Evolutionary conservation across 306 rosid species (phyloP).

Genomic region (Cucurbita pepo): DNA sequence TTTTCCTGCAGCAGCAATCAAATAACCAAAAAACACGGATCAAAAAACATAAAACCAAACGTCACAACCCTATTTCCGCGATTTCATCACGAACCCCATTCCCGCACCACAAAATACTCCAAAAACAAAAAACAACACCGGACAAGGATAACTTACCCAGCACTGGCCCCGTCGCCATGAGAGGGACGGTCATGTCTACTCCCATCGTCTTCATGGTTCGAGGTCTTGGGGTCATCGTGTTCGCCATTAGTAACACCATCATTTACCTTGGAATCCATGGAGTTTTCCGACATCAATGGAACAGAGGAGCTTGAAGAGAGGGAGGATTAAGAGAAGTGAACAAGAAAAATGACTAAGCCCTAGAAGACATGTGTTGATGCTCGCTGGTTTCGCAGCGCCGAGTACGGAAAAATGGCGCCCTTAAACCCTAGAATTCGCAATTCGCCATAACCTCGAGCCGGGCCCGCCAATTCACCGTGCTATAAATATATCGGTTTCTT

Average conservation of each 20-base stretch:
- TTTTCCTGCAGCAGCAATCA: background rate
- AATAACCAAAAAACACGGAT: background rate
- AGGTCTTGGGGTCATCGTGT: conserved; percentile 28
- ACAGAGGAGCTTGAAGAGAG: background rate
- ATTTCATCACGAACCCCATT: too few relatives aligned
- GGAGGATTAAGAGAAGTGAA: background rate
- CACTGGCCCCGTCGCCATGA: conserved; percentile 87
- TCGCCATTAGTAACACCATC: conserved; percentile 34
- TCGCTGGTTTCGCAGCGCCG: background rate
- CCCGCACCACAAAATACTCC: too few relatives aligned
- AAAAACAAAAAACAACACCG: too few relatives aligned
- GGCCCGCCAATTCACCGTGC: background rate
- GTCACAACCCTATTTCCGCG: background rate
- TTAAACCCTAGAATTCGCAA: background rate
- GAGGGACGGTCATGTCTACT: conserved; percentile 42
- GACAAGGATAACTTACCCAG: conserved; percentile 36
- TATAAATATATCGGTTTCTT: background rate
- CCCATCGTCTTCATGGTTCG: conserved; percentile 43
- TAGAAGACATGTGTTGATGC: background rate
- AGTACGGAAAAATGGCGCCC: background rate
- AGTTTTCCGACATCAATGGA: background rate
- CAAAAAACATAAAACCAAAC: background rate
- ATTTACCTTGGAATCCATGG: conserved; percentile 53
- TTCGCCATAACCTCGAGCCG: background rate
- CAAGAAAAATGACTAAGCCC: background rate